These are phyloP conservation scores for Didymella glomerata DNA, from an alignment of 2,329 filamentous ascomycete species.

Conservation along the genomic window DNA sequence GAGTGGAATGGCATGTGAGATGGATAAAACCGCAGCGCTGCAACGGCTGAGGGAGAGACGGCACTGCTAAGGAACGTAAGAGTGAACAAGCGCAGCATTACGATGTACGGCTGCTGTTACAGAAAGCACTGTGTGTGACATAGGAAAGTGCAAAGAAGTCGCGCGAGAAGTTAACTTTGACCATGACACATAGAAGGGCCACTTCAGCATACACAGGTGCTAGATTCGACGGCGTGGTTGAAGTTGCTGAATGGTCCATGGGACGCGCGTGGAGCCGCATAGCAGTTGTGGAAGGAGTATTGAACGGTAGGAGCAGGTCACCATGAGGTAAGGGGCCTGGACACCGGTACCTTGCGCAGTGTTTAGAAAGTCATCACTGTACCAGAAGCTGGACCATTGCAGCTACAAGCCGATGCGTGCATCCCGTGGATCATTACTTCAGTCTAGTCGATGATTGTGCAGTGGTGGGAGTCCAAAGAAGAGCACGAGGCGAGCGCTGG, in stretches of 20 bases:
- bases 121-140: conserved; percentile 25
- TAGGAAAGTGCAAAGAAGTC: conserved; percentile 35
- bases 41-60: conserved; percentile 42
- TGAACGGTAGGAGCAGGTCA: conserved; percentile 16
- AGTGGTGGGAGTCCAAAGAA: neutral
- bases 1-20: conserved; percentile 46
- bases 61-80: conserved; percentile 24
- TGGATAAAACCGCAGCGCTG: conserved; percentile 49
- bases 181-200: conserved; percentile 30
- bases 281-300: conserved; percentile 13
- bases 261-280: conserved; percentile 19
- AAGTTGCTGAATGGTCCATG: conserved; percentile 17
- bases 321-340: conserved; percentile 21
- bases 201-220: conserved; percentile 30
- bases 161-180: conserved; percentile 15
- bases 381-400: neutral
- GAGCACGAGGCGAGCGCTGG: neutral
- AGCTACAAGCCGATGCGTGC: neutral
- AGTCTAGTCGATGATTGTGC: neutral
- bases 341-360: neutral
- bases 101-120: conserved; percentile 19
- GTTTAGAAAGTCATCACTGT: neutral
- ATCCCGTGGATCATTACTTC: neutral
- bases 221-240: conserved; percentile 23
- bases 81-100: conserved; percentile 25